Percentiles rank a stretch among this genome's conserved stretches.
Evolutionary conservation across 306 rosid species (phyloP).

Genomic region (Corylus avellana): DNA sequence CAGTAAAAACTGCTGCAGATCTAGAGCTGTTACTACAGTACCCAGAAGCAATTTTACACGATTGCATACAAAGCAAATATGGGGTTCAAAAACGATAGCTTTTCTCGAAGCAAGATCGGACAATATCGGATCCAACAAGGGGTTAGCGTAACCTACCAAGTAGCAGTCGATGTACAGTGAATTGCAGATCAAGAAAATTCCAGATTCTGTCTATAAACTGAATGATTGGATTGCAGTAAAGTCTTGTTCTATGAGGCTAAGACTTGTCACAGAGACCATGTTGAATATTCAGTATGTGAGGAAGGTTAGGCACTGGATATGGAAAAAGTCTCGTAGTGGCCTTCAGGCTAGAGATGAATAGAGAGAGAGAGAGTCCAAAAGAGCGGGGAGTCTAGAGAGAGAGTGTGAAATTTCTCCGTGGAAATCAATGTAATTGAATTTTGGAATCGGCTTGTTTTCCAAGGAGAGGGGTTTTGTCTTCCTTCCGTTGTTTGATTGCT

Average conservation of each 20-base stretch:
- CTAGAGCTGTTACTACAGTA: conserved; percentile 25
- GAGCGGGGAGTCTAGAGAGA: not conserved
- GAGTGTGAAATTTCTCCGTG: no score
- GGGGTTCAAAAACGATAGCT: not conserved
- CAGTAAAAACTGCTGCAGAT: conserved; percentile 24
- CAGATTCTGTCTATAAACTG: not conserved
- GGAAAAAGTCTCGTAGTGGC: not conserved
- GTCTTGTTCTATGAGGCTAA: not conserved
- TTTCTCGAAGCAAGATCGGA: not conserved
- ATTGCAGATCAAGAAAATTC: not conserved
- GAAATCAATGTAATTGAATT: no score
- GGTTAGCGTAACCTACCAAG: not conserved
- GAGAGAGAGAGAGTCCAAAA: not conserved
- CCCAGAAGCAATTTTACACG: conserved; percentile 27
- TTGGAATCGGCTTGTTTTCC: not conserved
- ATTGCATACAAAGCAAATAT: not conserved
- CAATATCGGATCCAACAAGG: not conserved
- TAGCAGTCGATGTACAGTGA: not conserved
- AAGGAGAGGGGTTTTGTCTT: not conserved
- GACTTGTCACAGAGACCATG: not conserved
- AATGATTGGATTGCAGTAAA: not conserved
- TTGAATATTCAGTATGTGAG: not conserved
- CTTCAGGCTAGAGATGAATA: not conserved
- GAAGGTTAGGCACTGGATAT: not conserved
- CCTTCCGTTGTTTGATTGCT: not conserved